These are phyloP conservation scores for Chaetomidium leptoderma DNA, from an alignment of 495 filamentous ascomycete genomes.

Conservation along the genomic window DNA sequence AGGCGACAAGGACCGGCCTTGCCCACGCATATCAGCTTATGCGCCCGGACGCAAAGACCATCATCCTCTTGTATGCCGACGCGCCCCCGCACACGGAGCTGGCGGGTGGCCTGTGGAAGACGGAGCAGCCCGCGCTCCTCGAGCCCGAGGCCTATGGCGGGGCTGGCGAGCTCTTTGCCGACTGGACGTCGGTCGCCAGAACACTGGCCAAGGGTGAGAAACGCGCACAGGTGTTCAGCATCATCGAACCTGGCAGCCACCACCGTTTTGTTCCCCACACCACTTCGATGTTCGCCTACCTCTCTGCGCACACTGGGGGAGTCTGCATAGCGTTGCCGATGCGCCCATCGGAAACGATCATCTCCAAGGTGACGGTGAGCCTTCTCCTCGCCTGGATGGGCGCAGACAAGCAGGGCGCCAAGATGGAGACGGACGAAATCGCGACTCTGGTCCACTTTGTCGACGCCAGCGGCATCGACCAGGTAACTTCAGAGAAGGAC, in stretches of 20 bases:
- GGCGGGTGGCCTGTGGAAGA: constrained; percentile 14
- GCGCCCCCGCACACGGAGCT: constrained; percentile 41
- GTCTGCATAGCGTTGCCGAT: constrained; percentile 31
- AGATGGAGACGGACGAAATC: constrained; percentile 8
- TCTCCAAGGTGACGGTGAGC: constrained; percentile 41
- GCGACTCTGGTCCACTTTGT: constrained; percentile 19
- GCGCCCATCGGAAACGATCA: constrained; percentile 22
- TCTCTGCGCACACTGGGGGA: constrained; percentile 39
- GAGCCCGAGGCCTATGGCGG: constrained; percentile 26
- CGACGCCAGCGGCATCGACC: constrained; percentile 13
- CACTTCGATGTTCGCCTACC: constrained; percentile 34
- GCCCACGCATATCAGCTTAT: constrained; percentile 43
- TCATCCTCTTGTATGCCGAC: constrained; percentile 47
- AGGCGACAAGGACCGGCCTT: constrained; percentile 45
- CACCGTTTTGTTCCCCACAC: background rate
- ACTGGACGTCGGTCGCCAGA: constrained; percentile 39
- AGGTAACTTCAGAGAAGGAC: constrained; percentile 21
- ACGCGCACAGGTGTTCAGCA: constrained; percentile 38
- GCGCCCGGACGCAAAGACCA: constrained; percentile 42
- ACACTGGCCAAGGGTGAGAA: constrained; percentile 31
- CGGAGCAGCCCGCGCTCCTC: constrained; percentile 28
- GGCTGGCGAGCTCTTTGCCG: constrained; percentile 32
- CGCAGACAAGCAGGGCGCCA: constrained; percentile 33
- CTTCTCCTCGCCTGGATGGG: constrained; percentile 48
- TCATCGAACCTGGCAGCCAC: constrained; percentile 19